A percentile compares a stretch with the other conserved stretches of the same genome.
These are phyloP conservation scores for Leavenworthia alabamica DNA, from an alignment of 345 rosid genomes.

Conservation along the genomic window DNA sequence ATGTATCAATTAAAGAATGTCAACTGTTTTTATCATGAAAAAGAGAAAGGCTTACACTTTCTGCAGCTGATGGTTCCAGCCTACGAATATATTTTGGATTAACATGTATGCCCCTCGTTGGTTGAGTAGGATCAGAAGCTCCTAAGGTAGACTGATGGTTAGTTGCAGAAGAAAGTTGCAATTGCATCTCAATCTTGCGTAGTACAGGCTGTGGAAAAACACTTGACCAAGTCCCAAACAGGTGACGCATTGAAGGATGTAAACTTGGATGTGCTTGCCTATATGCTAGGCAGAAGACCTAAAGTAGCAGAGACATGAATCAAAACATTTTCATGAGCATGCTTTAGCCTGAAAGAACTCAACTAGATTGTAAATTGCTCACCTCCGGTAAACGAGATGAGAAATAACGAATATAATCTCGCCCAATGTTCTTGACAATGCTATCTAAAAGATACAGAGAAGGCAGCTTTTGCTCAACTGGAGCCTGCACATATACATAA, in stretches of 20 bases:
- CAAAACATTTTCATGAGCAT: not conserved
- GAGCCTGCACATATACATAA: constrained; percentile 50
- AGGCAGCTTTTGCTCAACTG: constrained; percentile 84
- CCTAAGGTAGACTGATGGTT: constrained; percentile 51
- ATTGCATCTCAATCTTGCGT: constrained; percentile 59
- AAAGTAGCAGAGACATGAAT: constrained; percentile 10
- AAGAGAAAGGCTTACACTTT: constrained; percentile 54
- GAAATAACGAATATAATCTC: constrained; percentile 70
- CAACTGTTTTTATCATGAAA: constrained; percentile 2
- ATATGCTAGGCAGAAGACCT: constrained; percentile 88
- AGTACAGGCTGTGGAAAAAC: constrained; percentile 73
- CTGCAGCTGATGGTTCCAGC: constrained; percentile 54
- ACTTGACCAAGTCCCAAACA: constrained; percentile 92
- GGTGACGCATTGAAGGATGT: constrained; percentile 77
- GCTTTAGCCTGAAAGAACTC: not conserved
- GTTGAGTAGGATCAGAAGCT: constrained; percentile 69
- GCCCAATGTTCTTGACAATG: constrained; percentile 87
- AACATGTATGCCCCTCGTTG: constrained; percentile 90
- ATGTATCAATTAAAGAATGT: not conserved
- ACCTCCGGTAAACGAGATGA: constrained; percentile 92
- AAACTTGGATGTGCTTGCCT: constrained; percentile 64
- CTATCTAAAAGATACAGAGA: constrained; percentile 94
- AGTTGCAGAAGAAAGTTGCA: constrained; percentile 49
- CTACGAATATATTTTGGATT: constrained; percentile 91
- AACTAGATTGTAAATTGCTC: constrained; percentile 28